Evolutionary conservation across 2,329 filamentous ascomycete genomes (phyloP).

Genomic region (Phaeosphaeria sp.): DNA sequence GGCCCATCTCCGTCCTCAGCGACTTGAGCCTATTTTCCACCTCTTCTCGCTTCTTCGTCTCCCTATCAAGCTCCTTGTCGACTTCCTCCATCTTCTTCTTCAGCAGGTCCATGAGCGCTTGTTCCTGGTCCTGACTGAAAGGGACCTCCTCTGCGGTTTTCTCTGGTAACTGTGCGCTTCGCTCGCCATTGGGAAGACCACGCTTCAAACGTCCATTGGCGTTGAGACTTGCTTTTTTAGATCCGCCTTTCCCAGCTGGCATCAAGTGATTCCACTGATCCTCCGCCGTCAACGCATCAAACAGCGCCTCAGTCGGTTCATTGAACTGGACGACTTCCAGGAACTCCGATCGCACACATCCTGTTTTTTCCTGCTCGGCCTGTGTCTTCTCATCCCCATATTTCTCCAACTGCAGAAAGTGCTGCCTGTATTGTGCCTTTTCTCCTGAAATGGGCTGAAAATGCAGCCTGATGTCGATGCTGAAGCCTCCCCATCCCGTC

Average conservation of each 20-base stretch:
- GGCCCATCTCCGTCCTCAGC: slow-evolving; percentile 40
- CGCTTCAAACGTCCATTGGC: slow-evolving; percentile 43
- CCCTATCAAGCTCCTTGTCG: slow-evolving; percentile 41
- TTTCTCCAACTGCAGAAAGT: slow-evolving; percentile 88
- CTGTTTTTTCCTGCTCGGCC: slow-evolving; percentile 62
- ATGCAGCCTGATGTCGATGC: slow-evolving; percentile 93
- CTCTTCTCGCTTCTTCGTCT: slow-evolving; percentile 39
- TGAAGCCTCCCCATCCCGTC: slow-evolving; percentile 98
- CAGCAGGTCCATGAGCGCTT: slow-evolving; percentile 37
- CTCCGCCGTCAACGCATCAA: slow-evolving; percentile 81
- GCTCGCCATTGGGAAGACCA: slow-evolving; percentile 45
- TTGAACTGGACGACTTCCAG: slow-evolving; percentile 98
- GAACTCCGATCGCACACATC: slow-evolving; percentile 75
- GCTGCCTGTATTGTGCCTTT: slow-evolving; percentile 95
- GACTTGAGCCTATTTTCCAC: slow-evolving; percentile 40
- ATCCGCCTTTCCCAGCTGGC: slow-evolving; percentile 50
- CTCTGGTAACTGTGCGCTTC: slow-evolving; percentile 44
- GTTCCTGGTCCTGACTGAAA: slow-evolving; percentile 46
- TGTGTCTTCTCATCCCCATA: slow-evolving; percentile 75
- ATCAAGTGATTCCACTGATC: slow-evolving; percentile 62
- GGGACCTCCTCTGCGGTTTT: slow-evolving; percentile 42
- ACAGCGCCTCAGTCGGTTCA: slow-evolving; percentile 92
- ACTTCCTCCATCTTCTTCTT: slow-evolving; percentile 42
- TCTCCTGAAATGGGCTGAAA: slow-evolving; percentile 87
- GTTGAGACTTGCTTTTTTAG: slow-evolving; percentile 45